Evolutionary conservation across 768 basidiomycete genomes (phyloP), one percentile per base, ranked within the genome.

Genomic region (Termitomyces sp.): DNA sequence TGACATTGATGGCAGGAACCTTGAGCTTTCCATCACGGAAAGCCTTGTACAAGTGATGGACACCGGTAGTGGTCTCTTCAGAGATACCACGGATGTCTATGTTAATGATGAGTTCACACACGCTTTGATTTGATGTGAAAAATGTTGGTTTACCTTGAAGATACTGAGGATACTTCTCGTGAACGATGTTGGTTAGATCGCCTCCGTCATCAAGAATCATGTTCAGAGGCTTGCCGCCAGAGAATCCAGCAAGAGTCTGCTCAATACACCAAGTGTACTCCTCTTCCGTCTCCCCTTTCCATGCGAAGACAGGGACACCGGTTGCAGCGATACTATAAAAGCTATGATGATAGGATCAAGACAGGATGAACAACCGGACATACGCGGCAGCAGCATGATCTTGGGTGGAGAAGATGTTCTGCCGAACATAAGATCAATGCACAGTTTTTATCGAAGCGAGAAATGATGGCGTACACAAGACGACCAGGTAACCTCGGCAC

Each of bases 401-500:
- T 76, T 99, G 97, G 52, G 97, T 99, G 51, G 97, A 98, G 79
- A 96, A 99, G 72, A 99, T 99, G 80, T 99, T 97, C 92, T 94
- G 60, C 36, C 67, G 45, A 22, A 8, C 8, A 5, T 35, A 40
- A 36, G 13, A 24, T 56, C 48, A 60, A 40, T 44, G 44, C 7
- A 55, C 14, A 59, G 10, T 11, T 9, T 14, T 26, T 47, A 36
- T 55, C 44, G 32, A 24, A 36, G 46, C 11, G 22, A 38, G 32
- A 2, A 49, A 54, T 45, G 46, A 10, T 60, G 36, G 79, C 89
- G 45, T 72, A 93, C 92, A 75, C 94, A 97, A 64, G 94, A 98
- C 26, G 97, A 98, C 97, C 97, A 99, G 65, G 96, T 84, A 55
- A 99, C 96, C 71, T 98, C 89, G 60, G 97, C 97, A 68, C 97